Percentiles rank a stretch among this genome's conserved stretches.
Evolutionary conservation across 129 eudicot species (phyloP).

Genomic region (Cynara cardunculus): DNA sequence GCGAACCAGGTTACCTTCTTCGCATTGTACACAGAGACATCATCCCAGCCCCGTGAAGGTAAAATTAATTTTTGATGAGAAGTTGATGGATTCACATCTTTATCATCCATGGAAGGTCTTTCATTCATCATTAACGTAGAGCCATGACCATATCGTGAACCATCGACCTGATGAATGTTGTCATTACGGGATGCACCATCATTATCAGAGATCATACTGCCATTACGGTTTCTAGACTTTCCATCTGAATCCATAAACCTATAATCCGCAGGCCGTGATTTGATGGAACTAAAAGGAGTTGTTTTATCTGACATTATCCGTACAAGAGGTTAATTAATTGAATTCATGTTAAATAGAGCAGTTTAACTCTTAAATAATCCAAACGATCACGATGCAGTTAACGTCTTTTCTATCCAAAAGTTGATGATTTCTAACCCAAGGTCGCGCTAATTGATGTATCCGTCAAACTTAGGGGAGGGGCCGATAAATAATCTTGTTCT

Average conservation of each 20-base stretch:
- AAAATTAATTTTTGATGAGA: constrained; percentile 33
- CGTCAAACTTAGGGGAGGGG: constrained; percentile 54
- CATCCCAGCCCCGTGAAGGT: constrained; percentile 62
- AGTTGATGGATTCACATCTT: constrained; percentile 25
- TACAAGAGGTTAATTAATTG: constrained; percentile 5
- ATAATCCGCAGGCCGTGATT: constrained; percentile 52
- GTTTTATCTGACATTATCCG: constrained; percentile 40
- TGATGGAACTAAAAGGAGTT: constrained; percentile 42
- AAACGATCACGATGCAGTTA: constrained; percentile 30
- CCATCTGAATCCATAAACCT: constrained; percentile 38
- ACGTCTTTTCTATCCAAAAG: neutral
- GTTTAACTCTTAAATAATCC: constrained; percentile 9
- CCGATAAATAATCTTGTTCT: constrained; percentile 21
- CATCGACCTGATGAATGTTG: constrained; percentile 40
- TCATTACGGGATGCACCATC: constrained; percentile 21
- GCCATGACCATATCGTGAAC: constrained; percentile 58
- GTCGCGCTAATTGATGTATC: constrained; percentile 49
- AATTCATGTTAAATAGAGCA: constrained; percentile 1
- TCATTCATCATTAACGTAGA: constrained; percentile 29
- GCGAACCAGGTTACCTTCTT: constrained; percentile 58
- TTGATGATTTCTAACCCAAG: constrained; percentile 34
- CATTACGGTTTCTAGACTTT: constrained; percentile 1
- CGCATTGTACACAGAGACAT: constrained; percentile 55
- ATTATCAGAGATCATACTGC: constrained; percentile 27
- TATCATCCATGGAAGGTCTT: constrained; percentile 24